These are phyloP conservation scores for Alternaria sp. DNA, from an alignment of 2,329 filamentous ascomycete species.

Conservation along the genomic window DNA sequence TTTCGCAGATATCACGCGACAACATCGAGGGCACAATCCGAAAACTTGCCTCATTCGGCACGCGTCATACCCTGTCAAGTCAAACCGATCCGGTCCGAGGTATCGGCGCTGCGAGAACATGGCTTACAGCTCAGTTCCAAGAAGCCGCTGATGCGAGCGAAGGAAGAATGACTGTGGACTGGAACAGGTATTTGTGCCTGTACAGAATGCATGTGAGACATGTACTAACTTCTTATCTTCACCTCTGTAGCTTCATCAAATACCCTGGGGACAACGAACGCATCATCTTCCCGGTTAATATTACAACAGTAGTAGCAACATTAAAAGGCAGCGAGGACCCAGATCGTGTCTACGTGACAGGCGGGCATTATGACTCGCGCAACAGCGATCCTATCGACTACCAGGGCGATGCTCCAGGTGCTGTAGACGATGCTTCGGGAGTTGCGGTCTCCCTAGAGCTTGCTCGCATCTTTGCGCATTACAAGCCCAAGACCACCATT, in stretches of 20 bases:
- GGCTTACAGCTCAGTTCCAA: conserved; percentile 60
- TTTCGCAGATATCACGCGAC: conserved; percentile 49
- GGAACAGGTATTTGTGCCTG: conserved; percentile 37
- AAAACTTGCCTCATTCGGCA: conserved; percentile 63
- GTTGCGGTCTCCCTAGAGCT: conserved; percentile 60
- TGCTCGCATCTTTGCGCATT: conserved; percentile 59
- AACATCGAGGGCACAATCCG: conserved; percentile 60
- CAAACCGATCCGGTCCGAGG: conserved; percentile 60
- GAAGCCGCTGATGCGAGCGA: conserved; percentile 56
- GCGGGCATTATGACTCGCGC: conserved; percentile 64
- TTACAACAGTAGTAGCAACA: conserved; percentile 58
- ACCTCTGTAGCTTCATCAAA: conserved; percentile 54
- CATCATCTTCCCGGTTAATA: conserved; percentile 59
- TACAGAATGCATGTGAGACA: not conserved
- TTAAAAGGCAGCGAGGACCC: conserved; percentile 59
- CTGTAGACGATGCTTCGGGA: conserved; percentile 60
- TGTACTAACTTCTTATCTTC: not conserved
- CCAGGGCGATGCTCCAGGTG: conserved; percentile 61
- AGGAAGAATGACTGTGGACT: conserved; percentile 60
- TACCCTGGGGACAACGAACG: conserved; percentile 48
- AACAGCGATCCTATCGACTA: conserved; percentile 60
- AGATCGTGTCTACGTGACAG: conserved; percentile 60
- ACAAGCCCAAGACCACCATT: conserved; percentile 59
- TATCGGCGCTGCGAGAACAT: conserved; percentile 64
- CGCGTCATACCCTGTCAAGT: conserved; percentile 62